Percentiles rank a stretch among this genome's conserved stretches.
phyloP scores from a whole-genome alignment of 1,284 basidiomycete genomes.

The Schizophyllum commune region DNA sequence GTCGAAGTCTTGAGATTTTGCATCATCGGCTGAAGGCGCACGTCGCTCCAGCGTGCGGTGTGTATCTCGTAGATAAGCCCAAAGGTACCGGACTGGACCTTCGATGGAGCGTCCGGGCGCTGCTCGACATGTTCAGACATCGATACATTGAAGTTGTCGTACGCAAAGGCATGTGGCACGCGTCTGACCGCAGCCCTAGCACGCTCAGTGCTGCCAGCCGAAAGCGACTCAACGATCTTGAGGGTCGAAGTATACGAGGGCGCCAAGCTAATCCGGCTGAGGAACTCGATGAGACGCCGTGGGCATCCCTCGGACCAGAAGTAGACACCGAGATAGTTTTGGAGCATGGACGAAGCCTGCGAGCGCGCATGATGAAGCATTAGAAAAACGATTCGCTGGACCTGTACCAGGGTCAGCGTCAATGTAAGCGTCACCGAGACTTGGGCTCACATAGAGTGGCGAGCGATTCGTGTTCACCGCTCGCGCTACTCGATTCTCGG shows the following conservation, averaged over 20 bases:
- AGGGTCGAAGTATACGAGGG: neutral
- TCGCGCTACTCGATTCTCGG: neutral
- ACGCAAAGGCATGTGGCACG: slow-evolving; percentile 15
- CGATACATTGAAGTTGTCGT: slow-evolving; percentile 25
- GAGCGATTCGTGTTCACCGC: neutral
- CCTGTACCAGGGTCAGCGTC: neutral
- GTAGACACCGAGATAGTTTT: neutral
- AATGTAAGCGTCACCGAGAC: neutral
- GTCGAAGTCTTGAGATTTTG: slow-evolving; percentile 7
- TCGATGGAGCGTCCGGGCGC: slow-evolving; percentile 13
- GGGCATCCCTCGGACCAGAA: neutral
- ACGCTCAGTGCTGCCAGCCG: slow-evolving; percentile 2
- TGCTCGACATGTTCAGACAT: slow-evolving; percentile 24
- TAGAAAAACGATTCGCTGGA: neutral
- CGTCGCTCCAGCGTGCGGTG: slow-evolving; percentile 8
- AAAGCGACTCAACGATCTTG: neutral
- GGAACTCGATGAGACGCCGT: neutral
- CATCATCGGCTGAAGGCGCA: slow-evolving; percentile 19
- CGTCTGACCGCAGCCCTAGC: slow-evolving; percentile 8
- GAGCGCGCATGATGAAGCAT: neutral
- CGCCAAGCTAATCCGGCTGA: neutral
- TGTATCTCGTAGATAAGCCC: slow-evolving; percentile 16
- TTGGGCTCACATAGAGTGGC: neutral
- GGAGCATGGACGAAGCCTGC: neutral
- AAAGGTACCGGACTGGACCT: slow-evolving; percentile 24